These are phyloP conservation scores for Hysterium pulicare DNA, from an alignment of 2,329 filamentous ascomycete species.

Conservation along the genomic window DNA sequence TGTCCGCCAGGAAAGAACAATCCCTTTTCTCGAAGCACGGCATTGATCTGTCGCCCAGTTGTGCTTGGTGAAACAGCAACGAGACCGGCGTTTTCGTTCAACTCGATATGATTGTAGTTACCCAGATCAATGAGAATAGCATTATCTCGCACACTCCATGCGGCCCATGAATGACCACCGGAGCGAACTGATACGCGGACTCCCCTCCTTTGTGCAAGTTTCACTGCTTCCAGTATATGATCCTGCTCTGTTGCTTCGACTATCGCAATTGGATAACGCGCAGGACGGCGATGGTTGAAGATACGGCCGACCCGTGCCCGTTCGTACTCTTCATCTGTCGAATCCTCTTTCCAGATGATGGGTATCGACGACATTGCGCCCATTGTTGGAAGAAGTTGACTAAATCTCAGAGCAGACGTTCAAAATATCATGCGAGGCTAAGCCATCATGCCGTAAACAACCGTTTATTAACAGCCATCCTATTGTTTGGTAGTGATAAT, in stretches of 20 bases:
- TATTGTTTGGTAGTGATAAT: no score
- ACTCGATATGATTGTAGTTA: conserved; percentile 38
- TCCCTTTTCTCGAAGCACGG: conserved; percentile 35
- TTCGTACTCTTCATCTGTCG: conserved; percentile 28
- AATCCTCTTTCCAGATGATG: conserved; percentile 14
- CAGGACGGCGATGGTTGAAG: conserved; percentile 44
- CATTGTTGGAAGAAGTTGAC: no score
- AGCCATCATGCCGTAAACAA: no score
- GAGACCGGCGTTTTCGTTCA: conserved; percentile 39
- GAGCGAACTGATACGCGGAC: conserved; percentile 46
- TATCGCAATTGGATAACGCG: conserved; percentile 41
- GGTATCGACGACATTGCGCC: no score
- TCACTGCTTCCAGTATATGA: conserved; percentile 24
- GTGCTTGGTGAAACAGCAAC: conserved; percentile 46
- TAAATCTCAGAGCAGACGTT: no score
- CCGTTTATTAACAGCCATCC: no score
- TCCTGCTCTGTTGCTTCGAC: conserved; percentile 36
- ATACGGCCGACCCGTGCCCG: conserved; percentile 40
- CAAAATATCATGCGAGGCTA: no score
- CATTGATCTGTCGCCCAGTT: conserved; percentile 47
- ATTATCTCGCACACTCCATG: conserved; percentile 49
- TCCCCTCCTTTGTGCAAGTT: conserved; percentile 33
- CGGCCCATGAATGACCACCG: conserved; percentile 51
- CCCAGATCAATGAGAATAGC: conserved; percentile 45
- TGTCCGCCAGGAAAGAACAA: conserved; percentile 54